Evolutionary conservation across 371 early-diverging fungal species (phyloP).

Genomic region (Parasitella parasitica): DNA sequence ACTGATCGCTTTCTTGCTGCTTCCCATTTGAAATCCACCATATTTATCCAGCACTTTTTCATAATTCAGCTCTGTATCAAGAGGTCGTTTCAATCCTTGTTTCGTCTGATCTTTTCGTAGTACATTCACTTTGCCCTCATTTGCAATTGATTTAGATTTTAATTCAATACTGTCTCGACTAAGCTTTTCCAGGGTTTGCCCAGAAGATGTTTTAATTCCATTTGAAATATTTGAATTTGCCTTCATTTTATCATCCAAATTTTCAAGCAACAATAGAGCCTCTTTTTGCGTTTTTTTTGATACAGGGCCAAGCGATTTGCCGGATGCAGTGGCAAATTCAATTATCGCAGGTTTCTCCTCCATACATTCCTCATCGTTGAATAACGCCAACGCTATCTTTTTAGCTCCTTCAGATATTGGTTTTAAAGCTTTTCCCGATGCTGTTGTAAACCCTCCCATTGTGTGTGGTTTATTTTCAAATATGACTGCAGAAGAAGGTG

Average conservation of each 20-base stretch:
- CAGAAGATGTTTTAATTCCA: conserved; percentile 6
- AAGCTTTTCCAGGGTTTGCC: background rate
- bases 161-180: background rate
- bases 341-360: background rate
- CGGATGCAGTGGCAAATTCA: conserved; percentile 9
- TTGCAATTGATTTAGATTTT: background rate
- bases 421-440: background rate
- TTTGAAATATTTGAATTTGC: background rate
- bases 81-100: background rate
- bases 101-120: background rate
- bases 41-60: conserved; percentile 19
- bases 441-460: conserved; percentile 1
- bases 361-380: background rate
- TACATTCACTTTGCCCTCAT: background rate
- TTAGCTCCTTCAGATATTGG: conserved; percentile 1
- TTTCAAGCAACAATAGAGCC: background rate
- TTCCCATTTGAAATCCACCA: conserved; percentile 30
- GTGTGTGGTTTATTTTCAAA: background rate
- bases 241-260: background rate
- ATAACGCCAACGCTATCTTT: background rate
- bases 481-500: background rate
- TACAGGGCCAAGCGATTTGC: background rate
- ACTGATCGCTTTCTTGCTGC: background rate
- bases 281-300: background rate
- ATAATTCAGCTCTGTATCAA: conserved; percentile 13